Percentiles rank a stretch among this genome's conserved stretches.
Evolutionary conservation across 2,329 filamentous ascomycete species (phyloP).

Genomic region (Grosmannia penicillata): DNA sequence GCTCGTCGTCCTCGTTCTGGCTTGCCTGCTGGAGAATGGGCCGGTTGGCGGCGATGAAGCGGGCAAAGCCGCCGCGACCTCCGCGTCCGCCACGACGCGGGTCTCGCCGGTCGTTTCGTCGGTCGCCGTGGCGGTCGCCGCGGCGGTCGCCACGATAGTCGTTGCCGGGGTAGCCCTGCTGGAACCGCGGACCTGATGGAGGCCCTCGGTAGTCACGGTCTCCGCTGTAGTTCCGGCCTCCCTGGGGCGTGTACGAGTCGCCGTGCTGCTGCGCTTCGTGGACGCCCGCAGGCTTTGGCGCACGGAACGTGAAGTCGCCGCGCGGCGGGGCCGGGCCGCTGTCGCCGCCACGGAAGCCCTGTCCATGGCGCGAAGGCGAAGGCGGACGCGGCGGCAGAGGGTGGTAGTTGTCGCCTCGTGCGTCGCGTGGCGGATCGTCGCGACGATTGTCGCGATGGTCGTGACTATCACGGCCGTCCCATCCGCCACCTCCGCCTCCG

Average conservation of each 20-base stretch:
- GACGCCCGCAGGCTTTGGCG: constrained; percentile 35
- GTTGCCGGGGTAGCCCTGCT: background rate
- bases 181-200: constrained; percentile 6
- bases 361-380: background rate
- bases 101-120: constrained; percentile 2
- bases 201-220: background rate
- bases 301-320: constrained; percentile 41
- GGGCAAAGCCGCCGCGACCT: constrained; percentile 9
- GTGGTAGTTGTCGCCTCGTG: background rate
- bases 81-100: constrained; percentile 2
- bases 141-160: background rate
- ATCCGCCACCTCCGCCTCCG: background rate
- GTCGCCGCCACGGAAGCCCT: background rate
- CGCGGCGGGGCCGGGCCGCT: constrained; percentile 17
- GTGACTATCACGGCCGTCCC: background rate
- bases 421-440: background rate
- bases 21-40: constrained; percentile 31
- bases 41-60: constrained; percentile 30
- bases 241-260: constrained; percentile 23
- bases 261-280: constrained; percentile 32
- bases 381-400: background rate
- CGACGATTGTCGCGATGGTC: background rate
- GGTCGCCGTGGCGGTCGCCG: background rate
- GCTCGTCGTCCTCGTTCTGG: constrained; percentile 19
- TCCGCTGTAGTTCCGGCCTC: constrained; percentile 9